Conservation (phyloP, 2,329 filamentous ascomycete genomes). For the Colletotrichum tofieldiae region DNA sequence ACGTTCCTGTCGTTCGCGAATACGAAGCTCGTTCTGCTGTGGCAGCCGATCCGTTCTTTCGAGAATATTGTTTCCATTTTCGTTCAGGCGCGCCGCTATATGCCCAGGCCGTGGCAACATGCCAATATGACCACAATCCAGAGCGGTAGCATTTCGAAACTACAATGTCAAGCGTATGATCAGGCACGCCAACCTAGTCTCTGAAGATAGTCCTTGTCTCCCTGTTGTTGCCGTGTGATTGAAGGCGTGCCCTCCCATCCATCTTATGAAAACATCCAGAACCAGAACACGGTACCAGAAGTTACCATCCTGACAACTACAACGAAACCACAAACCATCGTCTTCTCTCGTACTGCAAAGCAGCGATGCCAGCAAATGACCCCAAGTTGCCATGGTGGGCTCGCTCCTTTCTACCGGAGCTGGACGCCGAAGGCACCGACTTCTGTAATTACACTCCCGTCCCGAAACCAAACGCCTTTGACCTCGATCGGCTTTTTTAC, state of each 20-base stretch:
- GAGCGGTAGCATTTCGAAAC: neutral
- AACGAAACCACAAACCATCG: too few relatives aligned
- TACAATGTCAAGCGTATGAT: neutral
- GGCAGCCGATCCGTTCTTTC: neutral
- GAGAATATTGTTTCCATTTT: neutral
- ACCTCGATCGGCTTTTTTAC: constrained; percentile 4
- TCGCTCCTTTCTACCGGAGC: neutral
- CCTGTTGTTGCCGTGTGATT: neutral
- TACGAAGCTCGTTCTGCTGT: neutral
- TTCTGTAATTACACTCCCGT: neutral
- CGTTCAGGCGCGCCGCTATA: neutral
- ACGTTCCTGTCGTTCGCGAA: neutral
- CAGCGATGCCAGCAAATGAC: neutral
- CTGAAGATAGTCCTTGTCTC: neutral
- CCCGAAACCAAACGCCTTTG: neutral
- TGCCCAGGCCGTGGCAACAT: neutral
- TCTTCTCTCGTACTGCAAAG: too few relatives aligned
- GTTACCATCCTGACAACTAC: too few relatives aligned
- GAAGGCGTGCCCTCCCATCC: neutral
- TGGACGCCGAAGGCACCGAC: neutral
- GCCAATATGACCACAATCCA: too few relatives aligned
- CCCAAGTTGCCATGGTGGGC: neutral
- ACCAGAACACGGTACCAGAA: neutral
- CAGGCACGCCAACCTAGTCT: neutral
- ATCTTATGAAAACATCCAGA: neutral